These are phyloP conservation scores for Exophiala dermatitidis DNA, from an alignment of 2,329 filamentous ascomycete genomes.

Conservation along the genomic window DNA sequence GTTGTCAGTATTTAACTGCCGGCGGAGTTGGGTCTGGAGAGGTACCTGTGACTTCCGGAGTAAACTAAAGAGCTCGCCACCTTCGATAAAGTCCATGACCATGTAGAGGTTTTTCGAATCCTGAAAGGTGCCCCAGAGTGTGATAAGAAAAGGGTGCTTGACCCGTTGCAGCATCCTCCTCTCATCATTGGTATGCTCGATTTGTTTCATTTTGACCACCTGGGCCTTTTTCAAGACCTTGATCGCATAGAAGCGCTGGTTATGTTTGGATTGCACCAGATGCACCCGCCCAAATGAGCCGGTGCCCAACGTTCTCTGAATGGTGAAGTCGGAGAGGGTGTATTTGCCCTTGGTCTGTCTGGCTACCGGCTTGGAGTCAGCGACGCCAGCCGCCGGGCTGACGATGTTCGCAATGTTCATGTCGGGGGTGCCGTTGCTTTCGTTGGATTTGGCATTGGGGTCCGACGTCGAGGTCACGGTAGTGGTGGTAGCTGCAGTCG, in stretches of 20 bases:
- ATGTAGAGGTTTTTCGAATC: slow-evolving; percentile 95
- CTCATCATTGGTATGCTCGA: slow-evolving; percentile 98
- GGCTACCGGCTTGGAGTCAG: slow-evolving; percentile 32
- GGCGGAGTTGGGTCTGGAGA: slow-evolving; percentile 18
- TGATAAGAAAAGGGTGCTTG: slow-evolving; percentile 96
- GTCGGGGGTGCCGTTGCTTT: slow-evolving; percentile 27
- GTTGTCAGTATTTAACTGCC: slow-evolving; percentile 9
- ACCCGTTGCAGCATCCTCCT: slow-evolving; percentile 91
- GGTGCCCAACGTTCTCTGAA: slow-evolving; percentile 86
- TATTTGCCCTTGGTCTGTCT: slow-evolving; percentile 95
- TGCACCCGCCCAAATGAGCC: slow-evolving; percentile 96
- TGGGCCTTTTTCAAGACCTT: slow-evolving; percentile 98
- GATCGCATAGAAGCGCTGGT: slow-evolving; percentile 94
- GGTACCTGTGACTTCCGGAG: slow-evolving; percentile 83
- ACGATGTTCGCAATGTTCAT: slow-evolving; percentile 24
- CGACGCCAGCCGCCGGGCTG: slow-evolving; percentile 22
- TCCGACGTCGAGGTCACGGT: slow-evolving; percentile 25
- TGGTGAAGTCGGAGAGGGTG: slow-evolving; percentile 79
- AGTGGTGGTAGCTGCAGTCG: slow-evolving; percentile 20
- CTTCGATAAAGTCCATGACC: slow-evolving; percentile 99
- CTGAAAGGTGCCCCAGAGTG: slow-evolving; percentile 96
- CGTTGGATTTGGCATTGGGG: slow-evolving; percentile 25
- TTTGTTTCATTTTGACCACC: slow-evolving; percentile 99
- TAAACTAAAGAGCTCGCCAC: slow-evolving; percentile 92
- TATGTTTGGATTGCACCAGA: slow-evolving; percentile 94